Evolutionary conservation across 805 yeast species (phyloP), one percentile per base, ranked within the genome.

Genomic region (Starmerella lactis-condensi): DNA sequence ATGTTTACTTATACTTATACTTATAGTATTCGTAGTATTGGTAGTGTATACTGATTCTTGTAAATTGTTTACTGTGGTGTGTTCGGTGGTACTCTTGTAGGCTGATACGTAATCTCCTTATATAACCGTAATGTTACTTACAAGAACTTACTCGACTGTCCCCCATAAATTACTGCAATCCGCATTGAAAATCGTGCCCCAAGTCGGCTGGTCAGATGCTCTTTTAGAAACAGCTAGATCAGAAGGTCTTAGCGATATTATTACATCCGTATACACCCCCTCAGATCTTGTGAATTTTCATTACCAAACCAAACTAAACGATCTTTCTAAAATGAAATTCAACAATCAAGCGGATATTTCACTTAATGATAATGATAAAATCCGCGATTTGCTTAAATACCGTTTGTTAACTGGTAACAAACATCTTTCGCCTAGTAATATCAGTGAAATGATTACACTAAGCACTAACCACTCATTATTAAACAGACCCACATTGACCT

Each of bases 381-480:
- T 67, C 54, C 49, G 67, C 61, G 40, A 33, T 35, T 58, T 44
- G 50, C 50, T 39, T 34, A 43, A 20, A 52, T 42, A 39, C 39
- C 57, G 85, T 36, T 57, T n/a, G n/a, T n/a, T n/a, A n/a, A n/a
- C n/a, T n/a, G 62, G 56, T 36, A 76, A 76, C 46, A 13, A 11
- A 10, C 26, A 22, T 10, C 24, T 40, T 4, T 42, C 40, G 9
- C n/a, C 37, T 6, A 26, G 21, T 13, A 26, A 34, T 12, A 37
- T 50, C 16, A 31, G 31, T 10, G 53, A 56, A 30, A 75, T 73
- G 0, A 57, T 82, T 36, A 65, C 75, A 0, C 63, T 67, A 29
- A 59, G 81, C 52, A 56, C 73, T 5, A 50, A 67, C 17, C 93
- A 93, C 1, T 61, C 64, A 31, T 74, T 77, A 47, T 28, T 74